These are phyloP conservation scores for Globisporangium paddicum DNA, from an alignment of 352 stramenopile genomes.

Conservation along the genomic window DNA sequence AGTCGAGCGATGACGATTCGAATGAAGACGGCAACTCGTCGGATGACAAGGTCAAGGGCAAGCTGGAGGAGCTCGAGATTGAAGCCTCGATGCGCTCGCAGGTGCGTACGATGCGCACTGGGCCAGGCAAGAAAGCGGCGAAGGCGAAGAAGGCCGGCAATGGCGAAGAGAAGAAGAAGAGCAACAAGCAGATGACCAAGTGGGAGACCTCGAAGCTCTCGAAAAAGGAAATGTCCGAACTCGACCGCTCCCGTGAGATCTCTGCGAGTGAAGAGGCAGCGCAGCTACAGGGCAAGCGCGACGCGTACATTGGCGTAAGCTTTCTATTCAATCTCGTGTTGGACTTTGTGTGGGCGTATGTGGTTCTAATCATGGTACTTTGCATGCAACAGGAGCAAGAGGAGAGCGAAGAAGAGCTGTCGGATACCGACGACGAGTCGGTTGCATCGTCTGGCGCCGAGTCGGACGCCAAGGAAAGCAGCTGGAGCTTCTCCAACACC, in stretches of 20 bases:
- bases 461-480: conserved; percentile 49
- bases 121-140: conserved; percentile 41
- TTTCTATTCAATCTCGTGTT: neutral
- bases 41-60: conserved; percentile 47
- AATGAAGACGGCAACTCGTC: conserved; percentile 57
- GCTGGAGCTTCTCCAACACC: conserved; percentile 81
- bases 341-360: neutral
- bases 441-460: conserved; percentile 59
- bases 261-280: conserved; percentile 71
- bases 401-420: conserved; percentile 60
- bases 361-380: neutral
- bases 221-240: conserved; percentile 71
- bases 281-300: conserved; percentile 62
- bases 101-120: conserved; percentile 59
- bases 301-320: conserved; percentile 80
- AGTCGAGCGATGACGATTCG: conserved; percentile 41
- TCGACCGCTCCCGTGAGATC: conserved; percentile 67
- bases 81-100: conserved; percentile 39
- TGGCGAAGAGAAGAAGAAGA: conserved; percentile 53
- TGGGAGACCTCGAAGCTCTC: conserved; percentile 84
- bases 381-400: conserved; percentile 43
- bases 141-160: conserved; percentile 44
- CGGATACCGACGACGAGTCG: conserved; percentile 71
- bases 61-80: conserved; percentile 53
- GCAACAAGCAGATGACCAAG: conserved; percentile 77